These are phyloP conservation scores for Endocalyx cinctus DNA, from an alignment of 2,329 filamentous ascomycete genomes.

Conservation along the genomic window DNA sequence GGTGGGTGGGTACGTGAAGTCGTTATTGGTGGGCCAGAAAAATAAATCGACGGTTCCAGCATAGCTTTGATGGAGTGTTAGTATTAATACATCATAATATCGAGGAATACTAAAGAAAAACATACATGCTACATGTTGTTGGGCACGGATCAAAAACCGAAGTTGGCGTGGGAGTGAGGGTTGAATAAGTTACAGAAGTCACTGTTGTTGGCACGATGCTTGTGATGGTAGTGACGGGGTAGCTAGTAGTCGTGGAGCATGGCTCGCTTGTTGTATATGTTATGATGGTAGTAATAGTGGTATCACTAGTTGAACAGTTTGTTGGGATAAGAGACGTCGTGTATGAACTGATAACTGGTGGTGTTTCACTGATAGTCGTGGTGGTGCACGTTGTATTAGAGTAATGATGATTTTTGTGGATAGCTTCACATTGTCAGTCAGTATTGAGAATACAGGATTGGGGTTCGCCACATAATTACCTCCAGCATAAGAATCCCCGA, in stretches of 20 bases:
- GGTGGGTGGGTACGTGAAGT: constrained; percentile 28
- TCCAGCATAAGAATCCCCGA: too few relatives aligned
- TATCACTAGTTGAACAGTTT: background rate
- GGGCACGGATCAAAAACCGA: background rate
- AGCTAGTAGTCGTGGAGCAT: background rate
- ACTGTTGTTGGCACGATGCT: background rate
- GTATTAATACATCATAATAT: constrained; percentile 1
- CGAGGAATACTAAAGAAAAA: constrained; percentile 1
- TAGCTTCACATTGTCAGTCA: too few relatives aligned
- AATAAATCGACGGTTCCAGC: constrained; percentile 30
- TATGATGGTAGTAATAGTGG: background rate
- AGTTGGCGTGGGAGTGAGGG: background rate
- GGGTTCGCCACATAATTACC: too few relatives aligned
- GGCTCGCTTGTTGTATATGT: background rate
- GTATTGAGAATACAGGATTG: too few relatives aligned
- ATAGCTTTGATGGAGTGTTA: constrained; percentile 13
- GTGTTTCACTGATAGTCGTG: too few relatives aligned
- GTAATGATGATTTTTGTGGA: too few relatives aligned
- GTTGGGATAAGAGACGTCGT: too few relatives aligned
- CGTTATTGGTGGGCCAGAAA: constrained; percentile 30
- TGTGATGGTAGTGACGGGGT: background rate
- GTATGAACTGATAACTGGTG: too few relatives aligned
- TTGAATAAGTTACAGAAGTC: background rate
- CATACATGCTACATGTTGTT: constrained; percentile 26
- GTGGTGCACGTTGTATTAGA: too few relatives aligned